Conservation (phyloP, 1,139 yeast species). For the Groenewaldozyma sp. region DNA sequence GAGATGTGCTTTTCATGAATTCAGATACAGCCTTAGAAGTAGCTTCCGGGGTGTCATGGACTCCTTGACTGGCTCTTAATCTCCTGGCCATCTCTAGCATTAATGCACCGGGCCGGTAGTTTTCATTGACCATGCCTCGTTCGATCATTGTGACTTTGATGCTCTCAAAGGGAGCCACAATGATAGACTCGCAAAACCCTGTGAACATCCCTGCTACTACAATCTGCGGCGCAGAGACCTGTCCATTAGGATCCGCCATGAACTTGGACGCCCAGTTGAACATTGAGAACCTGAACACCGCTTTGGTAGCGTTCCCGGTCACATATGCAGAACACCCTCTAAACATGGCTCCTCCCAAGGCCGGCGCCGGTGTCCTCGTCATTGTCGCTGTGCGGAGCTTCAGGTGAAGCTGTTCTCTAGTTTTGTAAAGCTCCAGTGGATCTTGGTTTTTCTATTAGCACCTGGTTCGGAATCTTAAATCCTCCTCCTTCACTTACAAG, state of each 20-base stretch:
- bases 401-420: slow-evolving; percentile 48
- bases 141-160: slow-evolving; percentile 65
- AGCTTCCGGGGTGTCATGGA: neutral
- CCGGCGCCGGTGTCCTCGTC: slow-evolving; percentile 23
- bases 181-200: slow-evolving; percentile 59
- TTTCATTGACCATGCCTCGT: slow-evolving; percentile 12
- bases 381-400: slow-evolving; percentile 29
- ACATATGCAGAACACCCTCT: slow-evolving; percentile 75
- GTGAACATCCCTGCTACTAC: slow-evolving; percentile 78
- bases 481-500: slow-evolving; percentile 33
- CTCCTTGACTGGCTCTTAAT: neutral
- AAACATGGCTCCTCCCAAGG: slow-evolving; percentile 44
- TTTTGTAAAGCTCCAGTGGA: slow-evolving; percentile 78
- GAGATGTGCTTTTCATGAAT: neutral
- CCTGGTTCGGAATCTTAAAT: neutral
- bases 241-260: slow-evolving; percentile 41
- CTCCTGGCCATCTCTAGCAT: slow-evolving; percentile 1
- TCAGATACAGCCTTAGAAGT: neutral
- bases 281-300: slow-evolving; percentile 60
- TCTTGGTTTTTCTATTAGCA: slow-evolving; percentile 25
- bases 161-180: slow-evolving; percentile 85
- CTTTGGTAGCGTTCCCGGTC: slow-evolving; percentile 66
- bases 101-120: neutral
- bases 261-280: slow-evolving; percentile 72
- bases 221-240: slow-evolving; percentile 30